Conservation (phyloP, 1,284 basidiomycete species). For the Cryptococcus sp. region DNA sequence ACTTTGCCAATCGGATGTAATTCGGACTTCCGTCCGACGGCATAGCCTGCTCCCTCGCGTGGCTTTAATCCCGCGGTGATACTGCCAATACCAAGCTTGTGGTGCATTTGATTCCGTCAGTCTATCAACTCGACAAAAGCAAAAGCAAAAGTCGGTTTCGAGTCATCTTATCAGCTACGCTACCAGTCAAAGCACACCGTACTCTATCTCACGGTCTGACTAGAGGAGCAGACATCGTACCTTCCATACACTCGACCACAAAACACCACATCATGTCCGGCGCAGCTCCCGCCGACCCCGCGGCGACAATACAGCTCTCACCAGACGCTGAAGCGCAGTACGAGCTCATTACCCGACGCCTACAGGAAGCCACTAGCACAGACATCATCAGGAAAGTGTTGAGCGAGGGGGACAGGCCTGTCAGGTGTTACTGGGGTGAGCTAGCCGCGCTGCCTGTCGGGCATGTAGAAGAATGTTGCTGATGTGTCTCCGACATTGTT, state of each 20-base stretch:
- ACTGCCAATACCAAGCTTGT: no score
- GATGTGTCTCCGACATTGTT: background rate
- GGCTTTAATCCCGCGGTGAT: no score
- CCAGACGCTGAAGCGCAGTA: constrained; percentile 64
- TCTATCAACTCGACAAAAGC: background rate
- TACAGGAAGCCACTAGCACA: constrained; percentile 86
- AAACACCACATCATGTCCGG: constrained; percentile 19
- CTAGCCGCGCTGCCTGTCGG: constrained; percentile 17
- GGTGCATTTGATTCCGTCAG: background rate
- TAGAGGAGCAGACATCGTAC: no score
- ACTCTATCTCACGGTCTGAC: no score
- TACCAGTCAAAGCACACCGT: background rate
- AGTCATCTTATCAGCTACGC: background rate
- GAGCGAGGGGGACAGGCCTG: constrained; percentile 66
- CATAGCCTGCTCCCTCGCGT: no score
- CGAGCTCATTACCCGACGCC: constrained; percentile 79
- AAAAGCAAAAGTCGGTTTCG: constrained; percentile 2
- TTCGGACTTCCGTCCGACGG: no score
- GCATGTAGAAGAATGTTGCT: background rate
- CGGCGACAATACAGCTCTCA: constrained; percentile 35
- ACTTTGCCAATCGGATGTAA: no score
- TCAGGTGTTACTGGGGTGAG: constrained; percentile 88
- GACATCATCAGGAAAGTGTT: constrained; percentile 82
- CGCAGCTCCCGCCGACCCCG: constrained; percentile 26
- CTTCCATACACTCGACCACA: no score